These are phyloP conservation scores for Oldenlandia corymbosa DNA, from an alignment of 257 asterid species.

Conservation along the genomic window DNA sequence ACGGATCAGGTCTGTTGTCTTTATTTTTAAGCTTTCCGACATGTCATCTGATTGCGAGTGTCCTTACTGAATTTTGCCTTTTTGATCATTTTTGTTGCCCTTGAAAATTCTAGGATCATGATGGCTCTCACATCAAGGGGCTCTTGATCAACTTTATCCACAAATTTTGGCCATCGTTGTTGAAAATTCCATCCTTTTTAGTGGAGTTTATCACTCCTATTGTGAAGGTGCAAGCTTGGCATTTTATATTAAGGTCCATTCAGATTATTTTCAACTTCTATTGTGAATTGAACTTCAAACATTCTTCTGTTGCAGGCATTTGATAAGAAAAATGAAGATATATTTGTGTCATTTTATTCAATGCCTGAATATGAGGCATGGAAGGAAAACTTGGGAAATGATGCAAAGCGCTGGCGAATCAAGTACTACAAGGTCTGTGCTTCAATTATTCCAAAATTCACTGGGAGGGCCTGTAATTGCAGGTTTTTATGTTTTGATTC, in stretches of 20 bases:
- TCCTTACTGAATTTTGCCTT: too few species aligned
- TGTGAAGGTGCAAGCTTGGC: conserved; percentile 50
- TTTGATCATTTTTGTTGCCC: not conserved
- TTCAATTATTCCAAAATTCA: conserved; percentile 9
- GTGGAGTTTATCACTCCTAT: conserved; percentile 98
- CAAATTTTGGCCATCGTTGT: conserved; percentile 91
- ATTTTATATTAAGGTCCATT: not conserved
- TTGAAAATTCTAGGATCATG: conserved; percentile 61
- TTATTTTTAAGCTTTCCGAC: not conserved
- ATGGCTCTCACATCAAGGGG: conserved; percentile 98
- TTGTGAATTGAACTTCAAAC: conserved; percentile 1
- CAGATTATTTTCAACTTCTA: not conserved
- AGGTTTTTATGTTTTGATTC: conserved; percentile 4
- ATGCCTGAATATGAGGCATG: conserved; percentile 95
- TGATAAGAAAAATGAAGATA: conserved; percentile 48
- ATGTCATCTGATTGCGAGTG: not conserved
- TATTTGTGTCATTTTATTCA: conserved; percentile 58
- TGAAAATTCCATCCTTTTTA: conserved; percentile 68
- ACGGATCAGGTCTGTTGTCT: conserved; percentile 75
- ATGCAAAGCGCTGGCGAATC: conserved; percentile 71
- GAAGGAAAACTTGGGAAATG: conserved; percentile 57
- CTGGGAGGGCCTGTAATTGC: not conserved
- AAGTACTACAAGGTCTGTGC: conserved; percentile 90
- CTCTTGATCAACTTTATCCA: conserved; percentile 86
- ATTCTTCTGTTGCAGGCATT: conserved; percentile 49